Conservation (phyloP, 164 flowering plant species). For the Saururus chinensis region DNA sequence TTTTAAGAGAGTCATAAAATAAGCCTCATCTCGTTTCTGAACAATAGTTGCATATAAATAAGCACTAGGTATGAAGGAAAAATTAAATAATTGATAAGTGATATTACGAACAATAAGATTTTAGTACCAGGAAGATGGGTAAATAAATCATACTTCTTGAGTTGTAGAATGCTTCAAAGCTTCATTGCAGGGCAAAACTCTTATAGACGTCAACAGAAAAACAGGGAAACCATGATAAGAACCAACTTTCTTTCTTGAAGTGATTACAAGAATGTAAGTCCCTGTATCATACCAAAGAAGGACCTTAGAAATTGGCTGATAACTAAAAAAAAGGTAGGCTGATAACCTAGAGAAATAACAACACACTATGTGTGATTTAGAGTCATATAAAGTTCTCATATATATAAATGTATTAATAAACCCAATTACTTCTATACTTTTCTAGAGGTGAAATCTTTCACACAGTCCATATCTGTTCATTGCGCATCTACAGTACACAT, state of each 20-base stretch:
- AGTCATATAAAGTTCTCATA: too few relatives aligned
- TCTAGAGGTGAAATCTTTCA: too few relatives aligned
- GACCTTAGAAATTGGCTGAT: neutral
- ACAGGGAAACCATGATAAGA: slow-evolving; percentile 65
- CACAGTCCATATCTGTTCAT: too few relatives aligned
- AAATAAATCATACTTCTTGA: slow-evolving; percentile 55
- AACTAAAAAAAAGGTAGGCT: neutral
- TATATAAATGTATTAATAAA: too few relatives aligned
- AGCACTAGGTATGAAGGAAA: neutral
- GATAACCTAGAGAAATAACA: neutral
- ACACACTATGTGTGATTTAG: neutral
- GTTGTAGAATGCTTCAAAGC: slow-evolving; percentile 41
- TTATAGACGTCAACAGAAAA: slow-evolving; percentile 69
- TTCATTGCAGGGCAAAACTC: slow-evolving; percentile 67
- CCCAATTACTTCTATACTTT: too few relatives aligned
- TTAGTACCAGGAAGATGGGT: slow-evolving; percentile 4
- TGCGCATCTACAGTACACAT: too few relatives aligned
- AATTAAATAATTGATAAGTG: neutral
- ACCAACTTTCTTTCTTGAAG: slow-evolving; percentile 77
- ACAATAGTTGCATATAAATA: neutral
- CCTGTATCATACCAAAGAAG: slow-evolving; percentile 28
- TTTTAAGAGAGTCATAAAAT: slow-evolving; percentile 70
- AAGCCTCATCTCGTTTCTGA: slow-evolving; percentile 91
- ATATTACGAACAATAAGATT: neutral
- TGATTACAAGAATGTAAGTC: slow-evolving; percentile 63